Base-by-base conservation (phyloP, 257 asterid genomes). In the Solanum tarijense region DNA sequence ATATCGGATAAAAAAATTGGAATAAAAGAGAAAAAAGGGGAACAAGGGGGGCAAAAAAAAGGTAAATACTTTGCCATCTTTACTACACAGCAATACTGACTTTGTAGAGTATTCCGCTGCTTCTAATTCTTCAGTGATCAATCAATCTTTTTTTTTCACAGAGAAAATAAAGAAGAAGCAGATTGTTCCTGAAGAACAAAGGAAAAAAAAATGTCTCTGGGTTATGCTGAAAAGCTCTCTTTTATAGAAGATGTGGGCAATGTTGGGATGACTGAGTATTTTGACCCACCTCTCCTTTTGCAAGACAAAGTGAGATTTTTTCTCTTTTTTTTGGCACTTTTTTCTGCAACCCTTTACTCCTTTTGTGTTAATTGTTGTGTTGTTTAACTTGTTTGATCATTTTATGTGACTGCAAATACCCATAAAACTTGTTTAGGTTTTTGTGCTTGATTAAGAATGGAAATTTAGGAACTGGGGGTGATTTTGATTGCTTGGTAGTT, bases 191-290 rank as follows among this genome's bases (percentile, higher is more conserved):
- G 9, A 66, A 71, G 72, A 88, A 85, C 34, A 68, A 35, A 34
- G 13, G n/a, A 12, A 23, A 65, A 84, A 84, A 89, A 90, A 88
- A 94, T 95, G 99, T 96, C 99, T 87, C 92, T 96, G 89, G 99
- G 99, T 41, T 96, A 96, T 85, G 99, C 99, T 23, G 94, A 96
- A 94, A 96, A 94, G 92, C 98, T 95, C 14, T 94, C 99, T 3
- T 90, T 86, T 91, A 95, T 93, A 29, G 99, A 96, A 90, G 99
- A 96, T 91, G 98, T 96, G 88, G 99, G 99, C 92, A 95, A 92
- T 91, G 98, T 96, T 79, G 99, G 99, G 89, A 96, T 96, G 99
- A 39, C 93, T 25, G 98, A 96, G 76, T 91, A 91, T 89, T 94
- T 94, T 72, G 98, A 96, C 91, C 91, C 99, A 29, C 91, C 96